Base-by-base conservation (phyloP, 495 filamentous ascomycete species). In the Penicillium pulvis region DNA sequence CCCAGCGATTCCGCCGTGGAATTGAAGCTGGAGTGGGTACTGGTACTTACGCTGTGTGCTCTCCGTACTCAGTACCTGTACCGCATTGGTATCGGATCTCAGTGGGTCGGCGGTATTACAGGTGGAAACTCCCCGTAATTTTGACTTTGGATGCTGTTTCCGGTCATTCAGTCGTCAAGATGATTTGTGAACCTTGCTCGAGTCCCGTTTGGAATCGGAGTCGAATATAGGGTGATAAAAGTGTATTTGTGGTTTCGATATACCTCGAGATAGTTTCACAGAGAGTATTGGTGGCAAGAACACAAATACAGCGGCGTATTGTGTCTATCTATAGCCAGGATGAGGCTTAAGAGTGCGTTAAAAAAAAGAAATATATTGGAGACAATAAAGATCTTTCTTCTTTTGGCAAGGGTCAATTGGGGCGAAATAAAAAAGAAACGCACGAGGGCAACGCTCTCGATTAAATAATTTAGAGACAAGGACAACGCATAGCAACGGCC, bases 11-110 rank as follows among this genome's bases (percentile, higher is more conserved):
- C 61, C 64, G 53, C 47, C 58, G 33, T 64, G 57, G 62, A 59
- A 59, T 64, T 66, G 61, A 66, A 71, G 66, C 65, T 67, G 65
- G 61, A 69, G 68, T 67, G 67, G 66, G 60, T 67, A 63, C 44
- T 59, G 63, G 53, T 65, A 65, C 57, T 63, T 62, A 62, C 58
- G 42, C 51, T 43, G 53, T 46, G 57, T 53, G 20, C 23, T 23
- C 20, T 23, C 20, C 17, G 48, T 28, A 53, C 30, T 0, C 9
- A 12, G 59, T 62, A 56, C 48, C 3, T 31, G 35, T 51, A 57
- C 26, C 31, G 9, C 7, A 1, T 4, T 41, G 39, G 39, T 41
- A 41, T 17, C 12, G 24, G 20, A 3, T 10, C 16, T 9, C 7
- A 19, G 46, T 49, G 46, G 46, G 46, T 20, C 43, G 42, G 10